phyloP scores from a whole-genome alignment of 1,139 yeast genomes.

The Pichia norvegensis region DNA sequence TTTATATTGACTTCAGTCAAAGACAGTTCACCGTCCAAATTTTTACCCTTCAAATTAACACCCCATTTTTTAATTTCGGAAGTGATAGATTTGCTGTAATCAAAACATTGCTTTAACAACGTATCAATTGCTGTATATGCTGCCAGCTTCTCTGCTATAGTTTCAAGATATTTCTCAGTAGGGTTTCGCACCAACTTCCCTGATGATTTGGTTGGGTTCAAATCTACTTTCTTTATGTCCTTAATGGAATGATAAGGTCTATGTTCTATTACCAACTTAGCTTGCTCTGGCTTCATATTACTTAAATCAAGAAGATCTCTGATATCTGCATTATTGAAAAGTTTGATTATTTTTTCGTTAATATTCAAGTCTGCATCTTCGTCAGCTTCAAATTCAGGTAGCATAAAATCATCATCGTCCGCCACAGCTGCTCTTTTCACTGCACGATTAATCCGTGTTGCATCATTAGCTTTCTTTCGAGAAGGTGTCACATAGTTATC shows the following conservation, averaged over 20 bases:
- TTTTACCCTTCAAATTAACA: constrained; percentile 53
- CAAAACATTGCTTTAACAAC: constrained; percentile 73
- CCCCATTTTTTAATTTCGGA: constrained; percentile 83
- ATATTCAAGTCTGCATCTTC: constrained; percentile 38
- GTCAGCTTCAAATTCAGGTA: constrained; percentile 41
- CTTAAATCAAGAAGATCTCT: constrained; percentile 78
- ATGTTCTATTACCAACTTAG: constrained; percentile 48
- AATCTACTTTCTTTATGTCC: constrained; percentile 46
- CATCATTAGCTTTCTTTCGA: background rate
- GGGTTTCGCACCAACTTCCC: constrained; percentile 12
- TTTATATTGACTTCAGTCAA: constrained; percentile 40
- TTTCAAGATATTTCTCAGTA: constrained; percentile 59
- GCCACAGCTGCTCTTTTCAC: constrained; percentile 20
- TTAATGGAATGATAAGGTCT: constrained; percentile 64
- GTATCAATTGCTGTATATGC: constrained; percentile 95
- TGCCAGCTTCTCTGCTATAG: constrained; percentile 56
- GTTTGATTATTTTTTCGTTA: constrained; percentile 63
- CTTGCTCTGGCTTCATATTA: constrained; percentile 60
- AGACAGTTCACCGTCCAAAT: constrained; percentile 44
- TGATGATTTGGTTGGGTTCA: constrained; percentile 28
- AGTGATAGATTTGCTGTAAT: constrained; percentile 64
- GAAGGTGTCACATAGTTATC: background rate
- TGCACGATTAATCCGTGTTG: constrained; percentile 4
- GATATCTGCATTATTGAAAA: constrained; percentile 67
- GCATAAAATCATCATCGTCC: constrained; percentile 21